Conservation (phyloP, 441 rosid species). For the Melastoma candidum region DNA sequence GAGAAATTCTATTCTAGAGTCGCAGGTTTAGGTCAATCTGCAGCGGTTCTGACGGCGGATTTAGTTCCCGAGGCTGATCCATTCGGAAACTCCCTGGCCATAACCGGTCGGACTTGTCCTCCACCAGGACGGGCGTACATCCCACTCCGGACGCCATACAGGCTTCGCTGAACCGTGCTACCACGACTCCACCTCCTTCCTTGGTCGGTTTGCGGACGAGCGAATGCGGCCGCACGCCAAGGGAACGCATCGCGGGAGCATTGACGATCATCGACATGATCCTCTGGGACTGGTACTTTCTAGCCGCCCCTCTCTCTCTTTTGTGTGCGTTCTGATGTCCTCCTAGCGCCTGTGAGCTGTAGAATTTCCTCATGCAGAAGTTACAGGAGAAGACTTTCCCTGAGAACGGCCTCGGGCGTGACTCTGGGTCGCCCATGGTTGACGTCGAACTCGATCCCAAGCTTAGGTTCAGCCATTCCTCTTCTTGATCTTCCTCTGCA, state of each 20-base stretch:
- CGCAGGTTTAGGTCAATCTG: slow-evolving; percentile 61
- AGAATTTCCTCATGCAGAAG: slow-evolving; percentile 71
- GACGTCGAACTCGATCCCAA: slow-evolving; percentile 32
- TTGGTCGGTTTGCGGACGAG: slow-evolving; percentile 41
- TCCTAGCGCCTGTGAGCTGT: slow-evolving; percentile 68
- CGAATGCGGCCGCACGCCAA: slow-evolving; percentile 51
- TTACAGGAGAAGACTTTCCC: slow-evolving; percentile 56
- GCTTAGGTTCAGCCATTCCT: slow-evolving; percentile 59
- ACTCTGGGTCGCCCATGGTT: slow-evolving; percentile 30
- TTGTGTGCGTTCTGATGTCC: slow-evolving; percentile 87
- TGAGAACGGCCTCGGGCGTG: slow-evolving; percentile 20
- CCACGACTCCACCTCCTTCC: slow-evolving; percentile 29
- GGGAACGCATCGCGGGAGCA: slow-evolving; percentile 32
- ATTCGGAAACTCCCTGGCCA: slow-evolving; percentile 78
- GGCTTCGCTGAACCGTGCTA: slow-evolving; percentile 34
- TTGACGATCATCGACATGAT: slow-evolving; percentile 44
- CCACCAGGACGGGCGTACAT: slow-evolving; percentile 30
- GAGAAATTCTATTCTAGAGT: slow-evolving; percentile 17
- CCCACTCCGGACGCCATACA: slow-evolving; percentile 22
- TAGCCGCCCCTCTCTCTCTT: slow-evolving; percentile 64
- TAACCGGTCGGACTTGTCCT: slow-evolving; percentile 34
- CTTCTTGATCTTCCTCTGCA: slow-evolving; percentile 21
- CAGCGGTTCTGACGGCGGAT: slow-evolving; percentile 30
- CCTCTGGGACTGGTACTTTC: slow-evolving; percentile 54
- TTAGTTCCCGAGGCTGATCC: slow-evolving; percentile 25